phyloP scores from a whole-genome alignment of 2,329 filamentous ascomycete species.

The Calcarisporium arbuscula region DNA sequence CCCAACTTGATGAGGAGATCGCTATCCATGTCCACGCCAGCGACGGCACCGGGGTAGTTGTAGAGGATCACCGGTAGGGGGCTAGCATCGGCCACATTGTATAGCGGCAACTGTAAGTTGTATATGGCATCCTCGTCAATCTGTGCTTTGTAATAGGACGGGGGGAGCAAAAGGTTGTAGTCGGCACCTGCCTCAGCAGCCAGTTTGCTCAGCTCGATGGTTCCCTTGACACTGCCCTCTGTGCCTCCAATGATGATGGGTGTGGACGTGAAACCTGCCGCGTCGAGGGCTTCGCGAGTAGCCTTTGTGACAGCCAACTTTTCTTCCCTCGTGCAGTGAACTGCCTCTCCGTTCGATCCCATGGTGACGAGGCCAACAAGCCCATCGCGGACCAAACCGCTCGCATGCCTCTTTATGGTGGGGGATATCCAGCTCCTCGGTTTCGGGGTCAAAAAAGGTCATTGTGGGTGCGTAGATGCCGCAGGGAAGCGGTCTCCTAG shows the following conservation, averaged over 20 bases:
- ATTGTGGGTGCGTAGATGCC: constrained; percentile 86
- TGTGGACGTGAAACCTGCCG: constrained; percentile 67
- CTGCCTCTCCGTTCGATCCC: constrained; percentile 87
- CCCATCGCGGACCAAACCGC: constrained; percentile 69
- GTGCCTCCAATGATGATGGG: constrained; percentile 79
- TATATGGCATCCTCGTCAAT: constrained; percentile 69
- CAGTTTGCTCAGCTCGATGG: constrained; percentile 66
- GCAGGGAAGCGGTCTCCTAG: constrained; percentile 58
- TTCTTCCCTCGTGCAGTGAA: constrained; percentile 74
- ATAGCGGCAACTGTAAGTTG: too few species aligned
- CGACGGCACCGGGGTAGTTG: constrained; percentile 85
- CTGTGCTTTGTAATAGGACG: constrained; percentile 74
- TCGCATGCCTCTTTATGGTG: constrained; percentile 72
- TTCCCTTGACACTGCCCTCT: constrained; percentile 74
- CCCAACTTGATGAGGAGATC: constrained; percentile 77
- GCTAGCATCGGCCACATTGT: constrained; percentile 68
- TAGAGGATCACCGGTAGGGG: constrained; percentile 78
- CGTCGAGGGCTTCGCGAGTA: constrained; percentile 75
- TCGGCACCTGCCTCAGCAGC: constrained; percentile 66
- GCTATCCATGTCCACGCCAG: constrained; percentile 84
- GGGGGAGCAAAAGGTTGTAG: constrained; percentile 72
- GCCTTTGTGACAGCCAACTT: constrained; percentile 69
- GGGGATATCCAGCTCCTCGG: constrained; percentile 79
- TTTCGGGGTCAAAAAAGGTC: constrained; percentile 82
- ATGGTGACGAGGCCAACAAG: constrained; percentile 78